phyloP scores from a whole-genome alignment of 129 eudicot genomes.

The sunflower (Helianthus annuus) region DNA sequence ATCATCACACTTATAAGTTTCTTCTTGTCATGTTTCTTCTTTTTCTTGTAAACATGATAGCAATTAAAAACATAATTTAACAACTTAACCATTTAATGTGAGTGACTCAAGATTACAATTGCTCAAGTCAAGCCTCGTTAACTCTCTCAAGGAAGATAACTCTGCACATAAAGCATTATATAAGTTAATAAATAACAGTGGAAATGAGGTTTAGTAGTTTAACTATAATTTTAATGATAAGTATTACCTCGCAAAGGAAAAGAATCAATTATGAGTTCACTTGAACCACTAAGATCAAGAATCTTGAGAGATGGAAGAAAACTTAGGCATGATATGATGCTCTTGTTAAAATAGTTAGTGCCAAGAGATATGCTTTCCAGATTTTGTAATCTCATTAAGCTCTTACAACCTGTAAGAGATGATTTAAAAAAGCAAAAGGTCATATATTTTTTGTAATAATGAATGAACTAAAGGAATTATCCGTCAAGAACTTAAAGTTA shows the following conservation, averaged over 20 bases:
- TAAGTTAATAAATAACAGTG: background rate
- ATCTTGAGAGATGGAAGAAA: background rate
- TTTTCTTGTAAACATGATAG: background rate
- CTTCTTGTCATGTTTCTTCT: too few relatives aligned
- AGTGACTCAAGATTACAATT: background rate
- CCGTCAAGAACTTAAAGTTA: background rate
- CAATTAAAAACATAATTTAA: background rate
- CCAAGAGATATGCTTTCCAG: background rate
- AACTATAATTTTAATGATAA: background rate
- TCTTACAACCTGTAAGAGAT: background rate
- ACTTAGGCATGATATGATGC: conserved; percentile 1
- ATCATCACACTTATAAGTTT: too few relatives aligned
- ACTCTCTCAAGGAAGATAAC: conserved; percentile 3
- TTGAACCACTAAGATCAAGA: background rate
- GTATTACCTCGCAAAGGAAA: background rate
- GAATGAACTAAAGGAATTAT: background rate
- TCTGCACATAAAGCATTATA: background rate
- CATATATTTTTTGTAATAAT: background rate
- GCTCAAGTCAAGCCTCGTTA: background rate
- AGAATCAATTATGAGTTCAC: background rate
- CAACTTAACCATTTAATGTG: background rate
- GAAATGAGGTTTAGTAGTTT: background rate
- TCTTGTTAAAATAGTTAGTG: background rate
- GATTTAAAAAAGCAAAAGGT: background rate
- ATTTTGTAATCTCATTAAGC: background rate